A percentile compares a stretch with the other conserved stretches of the same genome.
These are phyloP conservation scores for Colletotrichum scovillei DNA, from an alignment of 2,329 filamentous ascomycete species.

Conservation along the genomic window DNA sequence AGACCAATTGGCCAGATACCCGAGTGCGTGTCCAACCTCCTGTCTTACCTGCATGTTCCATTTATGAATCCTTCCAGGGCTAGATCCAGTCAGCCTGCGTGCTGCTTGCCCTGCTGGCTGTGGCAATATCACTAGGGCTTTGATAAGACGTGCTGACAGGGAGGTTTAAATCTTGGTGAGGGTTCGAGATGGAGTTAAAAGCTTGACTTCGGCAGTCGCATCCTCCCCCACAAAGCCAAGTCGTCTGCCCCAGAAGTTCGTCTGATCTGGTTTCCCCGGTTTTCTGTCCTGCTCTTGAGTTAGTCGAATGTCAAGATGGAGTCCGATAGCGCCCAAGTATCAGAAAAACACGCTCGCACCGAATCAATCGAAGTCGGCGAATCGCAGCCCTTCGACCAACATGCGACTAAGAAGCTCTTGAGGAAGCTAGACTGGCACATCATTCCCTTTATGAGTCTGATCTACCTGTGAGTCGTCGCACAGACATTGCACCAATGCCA, in stretches of 20 bases:
- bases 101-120: conserved; percentile 1
- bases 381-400: conserved; percentile 37
- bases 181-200: conserved; percentile 18
- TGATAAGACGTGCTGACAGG: conserved; percentile 26
- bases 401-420: conserved; percentile 54
- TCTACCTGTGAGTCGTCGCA: conserved; percentile 55
- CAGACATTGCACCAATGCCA: conserved; percentile 25
- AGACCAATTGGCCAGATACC: conserved; percentile 10
- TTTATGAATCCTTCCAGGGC: background rate
- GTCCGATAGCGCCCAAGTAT: background rate
- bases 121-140: conserved; percentile 11
- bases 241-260: background rate
- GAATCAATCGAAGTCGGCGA: conserved; percentile 25
- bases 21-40: background rate
- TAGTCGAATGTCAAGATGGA: background rate
- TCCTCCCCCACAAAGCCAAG: background rate
- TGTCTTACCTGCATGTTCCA: conserved; percentile 26
- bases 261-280: background rate
- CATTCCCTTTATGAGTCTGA: conserved; percentile 64
- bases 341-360: conserved; percentile 20
- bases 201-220: conserved; percentile 22
- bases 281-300: too few species aligned
- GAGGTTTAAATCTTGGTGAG: background rate
- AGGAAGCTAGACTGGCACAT: conserved; percentile 61
- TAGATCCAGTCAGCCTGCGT: background rate